Evolutionary conservation across 371 early-diverging fungal genomes (phyloP).

Genomic region (Synchytrium microbalum): DNA sequence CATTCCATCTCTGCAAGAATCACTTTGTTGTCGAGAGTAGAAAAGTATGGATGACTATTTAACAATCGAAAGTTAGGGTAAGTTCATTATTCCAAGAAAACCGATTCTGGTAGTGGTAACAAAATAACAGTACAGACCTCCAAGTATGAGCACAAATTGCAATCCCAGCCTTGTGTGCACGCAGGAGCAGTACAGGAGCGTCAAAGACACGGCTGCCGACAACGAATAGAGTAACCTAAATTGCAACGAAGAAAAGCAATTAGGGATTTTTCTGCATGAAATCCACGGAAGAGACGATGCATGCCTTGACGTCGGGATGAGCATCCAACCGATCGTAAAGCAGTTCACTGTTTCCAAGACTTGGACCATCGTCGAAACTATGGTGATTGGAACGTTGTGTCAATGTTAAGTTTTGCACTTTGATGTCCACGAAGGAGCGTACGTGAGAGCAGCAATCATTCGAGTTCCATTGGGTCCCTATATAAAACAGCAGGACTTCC

Average conservation of each 20-base stretch:
- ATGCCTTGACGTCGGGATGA: too few species aligned
- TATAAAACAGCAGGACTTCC: too few species aligned
- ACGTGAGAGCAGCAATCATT: background rate
- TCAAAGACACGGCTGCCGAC: constrained; percentile 2
- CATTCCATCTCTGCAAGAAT: background rate
- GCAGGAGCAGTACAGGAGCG: background rate
- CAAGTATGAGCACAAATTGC: background rate
- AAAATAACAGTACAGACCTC: too few species aligned
- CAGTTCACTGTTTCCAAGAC: background rate
- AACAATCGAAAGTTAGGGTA: too few species aligned
- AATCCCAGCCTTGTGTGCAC: background rate
- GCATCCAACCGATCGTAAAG: background rate
- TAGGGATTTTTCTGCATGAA: too few species aligned
- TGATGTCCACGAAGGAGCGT: background rate
- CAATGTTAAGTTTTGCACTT: background rate
- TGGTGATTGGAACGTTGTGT: too few species aligned
- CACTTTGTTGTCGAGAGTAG: background rate
- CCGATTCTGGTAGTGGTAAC: too few species aligned
- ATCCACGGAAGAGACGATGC: too few species aligned
- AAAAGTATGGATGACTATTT: background rate
- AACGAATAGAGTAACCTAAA: background rate
- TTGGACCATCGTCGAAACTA: background rate
- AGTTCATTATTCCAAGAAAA: too few species aligned
- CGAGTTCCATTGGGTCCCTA: background rate
- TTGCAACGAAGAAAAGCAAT: too few species aligned